These are phyloP conservation scores for Cynara cardunculus DNA, from an alignment of 129 eudicot species.

Conservation along the genomic window DNA sequence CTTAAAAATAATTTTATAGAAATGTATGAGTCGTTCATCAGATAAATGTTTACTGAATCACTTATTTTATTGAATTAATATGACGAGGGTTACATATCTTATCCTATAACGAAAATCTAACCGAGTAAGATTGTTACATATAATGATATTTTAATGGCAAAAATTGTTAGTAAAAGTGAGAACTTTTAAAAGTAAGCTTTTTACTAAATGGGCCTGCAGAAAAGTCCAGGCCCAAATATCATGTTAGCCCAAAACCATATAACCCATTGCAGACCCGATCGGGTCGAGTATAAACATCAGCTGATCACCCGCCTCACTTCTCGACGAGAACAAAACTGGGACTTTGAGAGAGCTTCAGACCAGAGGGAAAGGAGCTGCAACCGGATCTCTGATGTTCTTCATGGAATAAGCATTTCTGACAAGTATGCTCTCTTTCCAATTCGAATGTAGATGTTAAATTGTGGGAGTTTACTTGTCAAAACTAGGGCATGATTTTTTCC, in stretches of 20 bases:
- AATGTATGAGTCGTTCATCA: too few relatives aligned
- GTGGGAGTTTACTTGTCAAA: slow-evolving; percentile 2
- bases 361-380: background rate
- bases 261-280: slow-evolving; percentile 1
- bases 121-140: too few relatives aligned
- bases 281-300: slow-evolving; percentile 23
- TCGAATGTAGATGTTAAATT: background rate
- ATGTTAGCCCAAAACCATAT: background rate
- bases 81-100: too few relatives aligned
- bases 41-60: too few relatives aligned
- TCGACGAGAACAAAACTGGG: background rate
- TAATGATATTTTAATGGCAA: too few relatives aligned
- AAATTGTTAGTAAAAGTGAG: too few relatives aligned
- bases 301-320: background rate
- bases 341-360: background rate
- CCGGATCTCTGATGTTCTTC: slow-evolving; percentile 8
- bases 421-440: slow-evolving; percentile 6
- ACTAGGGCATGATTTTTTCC: slow-evolving; percentile 15
- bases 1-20: too few relatives aligned
- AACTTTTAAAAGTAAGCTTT: too few relatives aligned
- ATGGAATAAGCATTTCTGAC: slow-evolving; percentile 10
- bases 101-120: too few relatives aligned
- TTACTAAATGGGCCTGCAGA: too few relatives aligned
- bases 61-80: too few relatives aligned
- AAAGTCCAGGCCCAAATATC: slow-evolving; percentile 6